phyloP scores from a whole-genome alignment of 129 eudicot species.

The Mikania micrantha region DNA sequence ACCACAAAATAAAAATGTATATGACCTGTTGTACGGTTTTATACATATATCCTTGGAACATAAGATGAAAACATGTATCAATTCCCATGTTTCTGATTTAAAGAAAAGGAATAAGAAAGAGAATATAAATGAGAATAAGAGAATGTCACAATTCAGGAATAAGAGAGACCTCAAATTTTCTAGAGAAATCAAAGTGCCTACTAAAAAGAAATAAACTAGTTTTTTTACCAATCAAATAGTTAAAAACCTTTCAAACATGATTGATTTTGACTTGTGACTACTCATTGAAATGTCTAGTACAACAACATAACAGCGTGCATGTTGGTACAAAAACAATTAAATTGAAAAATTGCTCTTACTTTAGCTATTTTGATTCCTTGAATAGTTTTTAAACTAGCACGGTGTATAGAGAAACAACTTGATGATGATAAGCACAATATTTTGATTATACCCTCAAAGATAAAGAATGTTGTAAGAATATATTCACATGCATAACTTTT shows the following conservation, averaged over 20 bases:
- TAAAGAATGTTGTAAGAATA: constrained; percentile 16
- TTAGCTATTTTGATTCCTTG: constrained; percentile 11
- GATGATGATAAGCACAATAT: constrained; percentile 5
- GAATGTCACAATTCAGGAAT: neutral
- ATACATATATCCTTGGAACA: constrained; percentile 20
- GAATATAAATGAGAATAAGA: constrained; percentile 13
- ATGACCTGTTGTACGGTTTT: constrained; percentile 19
- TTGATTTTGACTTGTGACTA: neutral
- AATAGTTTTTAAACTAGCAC: constrained; percentile 1
- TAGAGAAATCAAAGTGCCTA: constrained; percentile 13
- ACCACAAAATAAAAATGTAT: constrained; percentile 9
- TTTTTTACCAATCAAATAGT: neutral
- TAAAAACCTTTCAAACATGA: constrained; percentile 2
- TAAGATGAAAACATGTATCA: constrained; percentile 7
- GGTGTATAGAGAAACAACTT: neutral
- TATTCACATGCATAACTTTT: constrained; percentile 2
- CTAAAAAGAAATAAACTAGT: neutral
- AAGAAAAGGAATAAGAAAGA: constrained; percentile 11
- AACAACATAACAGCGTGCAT: neutral
- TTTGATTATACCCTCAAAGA: constrained; percentile 13
- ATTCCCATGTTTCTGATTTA: constrained; percentile 17
- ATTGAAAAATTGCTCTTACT: neutral
- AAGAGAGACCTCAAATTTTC: constrained; percentile 9
- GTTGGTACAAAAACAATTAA: neutral
- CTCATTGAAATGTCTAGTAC: neutral